Evolutionary conservation across 495 filamentous ascomycete species (phyloP).

Genomic region (Penicillium odoratum): DNA sequence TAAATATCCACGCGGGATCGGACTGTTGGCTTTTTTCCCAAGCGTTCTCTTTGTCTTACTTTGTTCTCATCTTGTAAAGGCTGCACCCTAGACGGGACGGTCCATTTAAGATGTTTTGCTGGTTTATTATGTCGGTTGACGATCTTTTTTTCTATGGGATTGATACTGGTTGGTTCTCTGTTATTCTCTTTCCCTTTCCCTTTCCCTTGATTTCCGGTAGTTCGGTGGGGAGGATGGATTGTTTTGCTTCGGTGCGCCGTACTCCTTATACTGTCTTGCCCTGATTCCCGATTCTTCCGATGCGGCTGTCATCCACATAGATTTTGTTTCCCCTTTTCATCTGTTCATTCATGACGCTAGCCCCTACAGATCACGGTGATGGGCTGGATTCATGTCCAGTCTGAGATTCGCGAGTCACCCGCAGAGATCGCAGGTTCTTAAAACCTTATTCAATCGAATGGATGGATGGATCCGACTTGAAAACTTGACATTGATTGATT

Average conservation of each 20-base stretch:
- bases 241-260: slow-evolving; percentile 1
- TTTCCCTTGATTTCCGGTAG: slow-evolving; percentile 5
- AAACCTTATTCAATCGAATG: neutral
- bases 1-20: neutral
- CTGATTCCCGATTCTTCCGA: neutral
- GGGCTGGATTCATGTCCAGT: neutral
- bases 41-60: slow-evolving; percentile 15
- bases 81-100: slow-evolving; percentile 17
- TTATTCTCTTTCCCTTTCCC: slow-evolving; percentile 7
- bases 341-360: neutral
- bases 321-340: neutral
- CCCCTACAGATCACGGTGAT: neutral
- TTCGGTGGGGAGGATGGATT: slow-evolving; percentile 5
- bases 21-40: neutral
- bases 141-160: slow-evolving; percentile 23
- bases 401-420: neutral
- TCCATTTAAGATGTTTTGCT: slow-evolving; percentile 14
- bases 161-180: slow-evolving; percentile 15
- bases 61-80: slow-evolving; percentile 9
- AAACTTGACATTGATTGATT: neutral
- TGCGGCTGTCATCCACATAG: neutral
- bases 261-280: neutral
- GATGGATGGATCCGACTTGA: neutral
- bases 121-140: slow-evolving; percentile 22
- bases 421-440: neutral